Percentiles rank a stretch among this genome's conserved stretches.
These are phyloP conservation scores for Psilocybe sp. DNA, from an alignment of 768 basidiomycete species.

Conservation along the genomic window DNA sequence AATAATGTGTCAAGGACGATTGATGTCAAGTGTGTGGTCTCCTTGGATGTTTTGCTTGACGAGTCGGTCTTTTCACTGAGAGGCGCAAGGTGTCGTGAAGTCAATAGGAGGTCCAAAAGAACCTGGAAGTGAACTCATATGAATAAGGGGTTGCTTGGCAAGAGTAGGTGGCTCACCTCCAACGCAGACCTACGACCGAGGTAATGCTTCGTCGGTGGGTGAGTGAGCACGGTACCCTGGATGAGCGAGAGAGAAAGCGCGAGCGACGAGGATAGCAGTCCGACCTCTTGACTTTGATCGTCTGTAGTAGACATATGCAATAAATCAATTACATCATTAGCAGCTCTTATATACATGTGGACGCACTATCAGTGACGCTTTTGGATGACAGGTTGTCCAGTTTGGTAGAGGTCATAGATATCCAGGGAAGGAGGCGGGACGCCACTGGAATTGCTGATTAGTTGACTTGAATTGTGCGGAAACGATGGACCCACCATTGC, in stretches of 20 bases:
- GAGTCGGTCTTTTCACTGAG: conserved; percentile 24
- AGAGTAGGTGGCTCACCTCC: conserved; percentile 45
- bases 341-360: background rate
- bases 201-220: conserved; percentile 62
- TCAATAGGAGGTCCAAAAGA: conserved; percentile 66
- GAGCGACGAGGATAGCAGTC: conserved; percentile 49
- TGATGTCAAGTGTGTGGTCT: conserved; percentile 57
- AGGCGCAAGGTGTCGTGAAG: conserved; percentile 59
- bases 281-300: conserved; percentile 46
- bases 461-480: background rate
- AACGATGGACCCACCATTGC: conserved; percentile 66
- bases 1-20: conserved; percentile 79
- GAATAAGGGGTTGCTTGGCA: background rate
- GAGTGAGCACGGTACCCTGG: conserved; percentile 75
- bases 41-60: conserved; percentile 14
- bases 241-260: conserved; percentile 62
- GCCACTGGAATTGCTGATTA: conserved; percentile 46
- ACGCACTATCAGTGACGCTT: conserved; percentile 44
- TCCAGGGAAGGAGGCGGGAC: conserved; percentile 62
- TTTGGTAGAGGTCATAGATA: conserved; percentile 44
- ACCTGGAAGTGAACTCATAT: conserved; percentile 40
- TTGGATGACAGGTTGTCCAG: conserved; percentile 51
- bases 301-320: conserved; percentile 8
- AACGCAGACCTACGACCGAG: conserved; percentile 66
- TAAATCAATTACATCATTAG: conserved; percentile 3